Conservation (phyloP, 331 rosid genomes). For the Rosa hybrid region DNA sequence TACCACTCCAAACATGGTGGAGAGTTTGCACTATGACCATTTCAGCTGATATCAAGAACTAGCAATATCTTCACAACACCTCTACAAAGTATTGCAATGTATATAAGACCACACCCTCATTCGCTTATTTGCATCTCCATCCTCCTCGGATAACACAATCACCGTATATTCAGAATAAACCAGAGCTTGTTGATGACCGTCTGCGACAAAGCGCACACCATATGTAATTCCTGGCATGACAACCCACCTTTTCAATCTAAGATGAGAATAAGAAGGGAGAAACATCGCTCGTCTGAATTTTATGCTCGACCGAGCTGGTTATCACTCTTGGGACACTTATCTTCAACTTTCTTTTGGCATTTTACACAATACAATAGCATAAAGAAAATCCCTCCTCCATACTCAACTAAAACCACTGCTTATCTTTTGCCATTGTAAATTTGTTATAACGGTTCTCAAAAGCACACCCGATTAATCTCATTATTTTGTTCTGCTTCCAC, state of each 20-base stretch:
- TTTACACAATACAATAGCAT: slow-evolving; percentile 39
- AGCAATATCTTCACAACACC: slow-evolving; percentile 30
- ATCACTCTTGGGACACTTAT: background rate
- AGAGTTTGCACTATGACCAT: background rate
- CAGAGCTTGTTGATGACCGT: slow-evolving; percentile 71
- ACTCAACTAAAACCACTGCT: too few species aligned
- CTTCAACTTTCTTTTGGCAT: slow-evolving; percentile 50
- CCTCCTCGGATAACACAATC: slow-evolving; percentile 38
- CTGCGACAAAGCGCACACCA: slow-evolving; percentile 63
- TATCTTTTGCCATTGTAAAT: too few species aligned
- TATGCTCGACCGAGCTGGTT: too few species aligned
- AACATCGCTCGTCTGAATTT: too few species aligned
- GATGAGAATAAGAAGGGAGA: slow-evolving; percentile 36
- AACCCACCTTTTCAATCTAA: slow-evolving; percentile 77
- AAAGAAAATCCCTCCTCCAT: background rate
- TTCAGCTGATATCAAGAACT: background rate
- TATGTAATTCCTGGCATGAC: slow-evolving; percentile 71
- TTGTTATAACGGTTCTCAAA: too few species aligned
- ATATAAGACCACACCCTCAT: slow-evolving; percentile 69
- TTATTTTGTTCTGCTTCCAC: slow-evolving; percentile 46
- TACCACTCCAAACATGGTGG: background rate
- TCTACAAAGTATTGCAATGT: slow-evolving; percentile 60
- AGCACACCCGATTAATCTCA: too few species aligned
- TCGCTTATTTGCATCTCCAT: slow-evolving; percentile 38
- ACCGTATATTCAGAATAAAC: slow-evolving; percentile 65